phyloP scores from a whole-genome alignment of 495 filamentous ascomycete species.

The Cryomyces minteri region DNA sequence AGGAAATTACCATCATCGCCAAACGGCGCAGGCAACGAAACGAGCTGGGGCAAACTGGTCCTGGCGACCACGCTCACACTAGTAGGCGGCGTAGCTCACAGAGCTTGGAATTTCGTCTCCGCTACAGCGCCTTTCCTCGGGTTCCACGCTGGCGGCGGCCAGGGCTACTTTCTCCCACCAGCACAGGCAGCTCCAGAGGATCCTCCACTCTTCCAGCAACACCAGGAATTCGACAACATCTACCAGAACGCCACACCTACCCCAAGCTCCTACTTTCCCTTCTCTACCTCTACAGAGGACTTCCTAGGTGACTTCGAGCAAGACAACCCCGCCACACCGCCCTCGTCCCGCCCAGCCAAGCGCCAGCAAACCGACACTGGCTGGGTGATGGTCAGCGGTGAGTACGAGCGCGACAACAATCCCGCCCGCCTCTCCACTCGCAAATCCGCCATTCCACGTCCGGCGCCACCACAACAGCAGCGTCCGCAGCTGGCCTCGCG shows the following conservation, averaged over 20 bases:
- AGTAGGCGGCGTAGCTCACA: conserved; percentile 37
- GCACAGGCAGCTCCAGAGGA: conserved; percentile 4
- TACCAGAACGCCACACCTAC: conserved; percentile 9
- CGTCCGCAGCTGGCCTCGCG: neutral
- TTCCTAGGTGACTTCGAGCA: no score
- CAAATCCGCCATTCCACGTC: conserved; percentile 2
- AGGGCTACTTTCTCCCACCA: conserved; percentile 34
- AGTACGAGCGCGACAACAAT: conserved; percentile 10
- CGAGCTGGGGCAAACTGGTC: conserved; percentile 22
- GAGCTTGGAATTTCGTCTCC: conserved; percentile 62
- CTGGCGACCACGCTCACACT: conserved; percentile 26
- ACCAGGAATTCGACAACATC: conserved; percentile 18
- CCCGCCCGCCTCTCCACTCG: conserved; percentile 3
- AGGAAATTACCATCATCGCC: neutral
- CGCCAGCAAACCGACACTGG: conserved; percentile 30
- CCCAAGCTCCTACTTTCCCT: no score
- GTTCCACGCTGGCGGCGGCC: conserved; percentile 71
- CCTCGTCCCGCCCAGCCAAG: conserved; percentile 24
- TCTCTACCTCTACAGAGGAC: no score
- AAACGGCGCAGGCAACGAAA: neutral
- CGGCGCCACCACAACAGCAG: neutral
- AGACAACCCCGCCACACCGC: no score
- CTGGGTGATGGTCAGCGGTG: conserved; percentile 52
- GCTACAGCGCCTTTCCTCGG: conserved; percentile 53
- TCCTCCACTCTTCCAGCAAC: conserved; percentile 20